A percentile compares a stretch with the other conserved stretches of the same genome.
Evolutionary conservation across 306 rosid genomes (phyloP).

Genomic region (Medicago ruthenica): DNA sequence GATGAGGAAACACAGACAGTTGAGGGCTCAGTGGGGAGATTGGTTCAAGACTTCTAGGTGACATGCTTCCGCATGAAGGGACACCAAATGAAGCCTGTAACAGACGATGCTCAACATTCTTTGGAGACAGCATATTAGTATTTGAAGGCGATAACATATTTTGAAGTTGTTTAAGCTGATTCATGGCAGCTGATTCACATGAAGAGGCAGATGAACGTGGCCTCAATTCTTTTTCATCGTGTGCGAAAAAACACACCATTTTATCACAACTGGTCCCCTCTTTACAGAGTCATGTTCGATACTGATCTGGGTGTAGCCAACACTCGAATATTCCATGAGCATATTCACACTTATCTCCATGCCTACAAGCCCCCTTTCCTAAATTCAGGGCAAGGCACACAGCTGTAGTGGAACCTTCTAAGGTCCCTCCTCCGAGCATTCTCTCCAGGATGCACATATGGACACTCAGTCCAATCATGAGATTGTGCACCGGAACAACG

Average conservation of each 20-base stretch:
- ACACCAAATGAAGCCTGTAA: conserved; percentile 67
- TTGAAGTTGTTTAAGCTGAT: conserved; percentile 83
- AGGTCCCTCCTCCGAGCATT: conserved; percentile 95
- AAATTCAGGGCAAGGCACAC: conserved; percentile 91
- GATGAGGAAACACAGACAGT: conserved; percentile 62
- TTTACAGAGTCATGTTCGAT: conserved; percentile 83
- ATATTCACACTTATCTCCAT: conserved; percentile 90
- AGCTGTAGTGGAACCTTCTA: conserved; percentile 82
- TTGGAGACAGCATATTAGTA: conserved; percentile 67
- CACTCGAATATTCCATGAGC: conserved; percentile 94
- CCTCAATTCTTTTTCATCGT: conserved; percentile 71
- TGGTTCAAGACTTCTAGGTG: conserved; percentile 74
- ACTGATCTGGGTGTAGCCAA: conserved; percentile 97
- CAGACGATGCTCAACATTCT: conserved; percentile 64
- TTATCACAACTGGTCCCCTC: conserved; percentile 80
- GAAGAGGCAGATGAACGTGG: conserved; percentile 71
- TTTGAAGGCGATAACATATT: conserved; percentile 69
- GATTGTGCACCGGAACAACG: conserved; percentile 94
- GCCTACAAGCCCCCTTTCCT: conserved; percentile 83
- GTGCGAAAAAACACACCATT: conserved; percentile 88
- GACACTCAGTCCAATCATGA: conserved; percentile 97
- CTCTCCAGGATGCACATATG: conserved; percentile 94
- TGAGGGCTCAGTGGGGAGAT: conserved; percentile 74
- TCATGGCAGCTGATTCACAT: conserved; percentile 68
- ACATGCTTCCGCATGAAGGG: conserved; percentile 78